phyloP scores from a whole-genome alignment of 805 yeast species.

The Starmerella sirachaensis region DNA sequence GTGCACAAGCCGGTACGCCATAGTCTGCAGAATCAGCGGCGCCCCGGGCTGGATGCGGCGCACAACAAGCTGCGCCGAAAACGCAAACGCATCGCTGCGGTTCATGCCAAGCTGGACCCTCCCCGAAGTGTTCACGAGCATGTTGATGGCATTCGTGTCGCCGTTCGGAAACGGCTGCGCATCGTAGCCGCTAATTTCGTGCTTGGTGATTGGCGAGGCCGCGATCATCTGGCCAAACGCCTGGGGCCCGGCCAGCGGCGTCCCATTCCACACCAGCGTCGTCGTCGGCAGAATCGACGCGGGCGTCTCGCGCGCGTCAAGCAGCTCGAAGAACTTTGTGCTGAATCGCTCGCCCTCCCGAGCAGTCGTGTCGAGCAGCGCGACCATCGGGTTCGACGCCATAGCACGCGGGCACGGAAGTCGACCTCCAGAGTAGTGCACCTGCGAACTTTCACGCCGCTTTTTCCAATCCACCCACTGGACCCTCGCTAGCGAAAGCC shows the following conservation, averaged over 20 bases:
- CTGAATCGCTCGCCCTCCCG: slow-evolving; percentile 23
- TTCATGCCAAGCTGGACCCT: slow-evolving; percentile 28
- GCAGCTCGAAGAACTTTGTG: slow-evolving; percentile 26
- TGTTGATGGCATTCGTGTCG: slow-evolving; percentile 20
- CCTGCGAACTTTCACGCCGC: too few species aligned
- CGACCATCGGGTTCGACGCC: slow-evolving; percentile 5
- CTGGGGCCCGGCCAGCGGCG: slow-evolving; percentile 32
- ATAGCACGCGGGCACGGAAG: neutral
- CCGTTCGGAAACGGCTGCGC: slow-evolving; percentile 30
- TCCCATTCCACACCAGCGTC: slow-evolving; percentile 34
- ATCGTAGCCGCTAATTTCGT: slow-evolving; percentile 29
- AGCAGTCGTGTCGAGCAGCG: slow-evolving; percentile 20
- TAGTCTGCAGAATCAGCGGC: slow-evolving; percentile 21
- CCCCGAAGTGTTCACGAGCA: slow-evolving; percentile 28
- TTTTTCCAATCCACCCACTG: too few species aligned
- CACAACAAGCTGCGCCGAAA: slow-evolving; percentile 26
- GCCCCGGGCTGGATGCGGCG: slow-evolving; percentile 19
- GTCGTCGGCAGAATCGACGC: slow-evolving; percentile 26
- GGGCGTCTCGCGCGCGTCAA: slow-evolving; percentile 26
- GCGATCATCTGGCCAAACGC: slow-evolving; percentile 28
- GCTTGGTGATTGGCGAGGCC: slow-evolving; percentile 29
- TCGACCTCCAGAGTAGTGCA: too few species aligned
- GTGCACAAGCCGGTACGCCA: slow-evolving; percentile 30
- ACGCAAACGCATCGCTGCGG: slow-evolving; percentile 25
- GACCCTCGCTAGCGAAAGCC: too few species aligned